phyloP scores from a whole-genome alignment of 257 asterid genomes.

The Petunia secreta region DNA sequence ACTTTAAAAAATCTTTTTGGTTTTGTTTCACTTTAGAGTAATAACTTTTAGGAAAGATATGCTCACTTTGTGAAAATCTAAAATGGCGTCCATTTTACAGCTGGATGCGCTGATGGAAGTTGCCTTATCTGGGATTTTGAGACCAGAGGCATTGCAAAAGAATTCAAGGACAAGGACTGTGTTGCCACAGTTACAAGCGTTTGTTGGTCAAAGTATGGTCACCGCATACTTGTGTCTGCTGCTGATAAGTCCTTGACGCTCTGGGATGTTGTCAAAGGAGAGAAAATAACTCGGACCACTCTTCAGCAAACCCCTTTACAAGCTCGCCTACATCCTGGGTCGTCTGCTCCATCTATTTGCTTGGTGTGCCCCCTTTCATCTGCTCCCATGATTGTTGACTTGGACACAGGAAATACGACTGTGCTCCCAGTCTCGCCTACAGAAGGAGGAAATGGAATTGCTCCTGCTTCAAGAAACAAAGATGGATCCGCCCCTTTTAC shows the following conservation, averaged over 20 bases:
- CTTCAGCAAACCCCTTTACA: slow-evolving; percentile 77
- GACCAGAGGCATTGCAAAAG: slow-evolving; percentile 81
- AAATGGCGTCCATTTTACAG: slow-evolving; percentile 41
- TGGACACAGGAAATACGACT: slow-evolving; percentile 51
- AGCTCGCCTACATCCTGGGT: slow-evolving; percentile 83
- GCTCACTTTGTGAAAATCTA: not conserved
- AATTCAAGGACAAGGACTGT: slow-evolving; percentile 66
- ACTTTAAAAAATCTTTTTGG: not conserved
- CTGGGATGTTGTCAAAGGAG: slow-evolving; percentile 90
- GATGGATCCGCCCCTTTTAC: slow-evolving; percentile 84
- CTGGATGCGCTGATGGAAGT: slow-evolving; percentile 95
- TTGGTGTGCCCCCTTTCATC: slow-evolving; percentile 88
- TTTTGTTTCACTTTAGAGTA: not conserved
- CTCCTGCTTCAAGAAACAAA: slow-evolving; percentile 61
- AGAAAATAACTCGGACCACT: slow-evolving; percentile 60
- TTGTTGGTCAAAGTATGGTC: slow-evolving; percentile 91
- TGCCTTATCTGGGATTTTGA: slow-evolving; percentile 93
- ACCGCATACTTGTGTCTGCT: slow-evolving; percentile 75
- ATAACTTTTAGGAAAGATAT: not conserved
- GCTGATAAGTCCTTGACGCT: slow-evolving; percentile 87
- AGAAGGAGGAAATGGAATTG: slow-evolving; percentile 53
- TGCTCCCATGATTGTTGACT: slow-evolving; percentile 82
- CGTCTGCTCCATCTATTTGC: slow-evolving; percentile 75
- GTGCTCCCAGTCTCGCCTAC: slow-evolving; percentile 71
- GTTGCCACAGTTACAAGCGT: slow-evolving; percentile 81